A percentile compares a stretch with the other conserved stretches of the same genome.
Evolutionary conservation across 1,139 yeast species (phyloP).

Genomic region (Meyerozyma smithsonii): DNA sequence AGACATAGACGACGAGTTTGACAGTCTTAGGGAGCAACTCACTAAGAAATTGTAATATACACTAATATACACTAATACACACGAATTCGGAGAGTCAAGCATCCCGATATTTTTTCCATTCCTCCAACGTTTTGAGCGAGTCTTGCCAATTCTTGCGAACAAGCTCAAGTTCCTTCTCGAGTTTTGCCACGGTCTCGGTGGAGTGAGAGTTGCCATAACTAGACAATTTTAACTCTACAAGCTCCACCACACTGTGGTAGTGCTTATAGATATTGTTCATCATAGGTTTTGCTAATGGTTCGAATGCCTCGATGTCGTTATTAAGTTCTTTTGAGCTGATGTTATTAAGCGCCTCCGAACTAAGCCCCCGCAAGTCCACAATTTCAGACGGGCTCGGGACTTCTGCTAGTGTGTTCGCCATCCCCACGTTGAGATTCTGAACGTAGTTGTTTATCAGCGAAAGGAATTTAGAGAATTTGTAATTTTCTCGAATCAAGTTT

Average conservation of each 20-base stretch:
- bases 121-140: slow-evolving; percentile 43
- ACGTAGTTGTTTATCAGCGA: slow-evolving; percentile 28
- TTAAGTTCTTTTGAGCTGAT: slow-evolving; percentile 17
- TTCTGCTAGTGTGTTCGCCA: slow-evolving; percentile 11
- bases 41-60: slow-evolving; percentile 1
- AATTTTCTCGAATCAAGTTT: slow-evolving; percentile 36
- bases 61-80: slow-evolving; percentile 1
- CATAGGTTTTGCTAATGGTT: slow-evolving; percentile 31
- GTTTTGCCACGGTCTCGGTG: slow-evolving; percentile 17
- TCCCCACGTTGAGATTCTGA: slow-evolving; percentile 18
- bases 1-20: slow-evolving; percentile 30
- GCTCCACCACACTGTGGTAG: slow-evolving; percentile 22
- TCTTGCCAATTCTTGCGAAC: slow-evolving; percentile 40
- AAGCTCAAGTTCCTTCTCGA: slow-evolving; percentile 32
- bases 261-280: slow-evolving; percentile 17
- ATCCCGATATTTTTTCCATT: slow-evolving; percentile 30
- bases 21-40: slow-evolving; percentile 14
- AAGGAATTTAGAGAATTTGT: slow-evolving; percentile 31
- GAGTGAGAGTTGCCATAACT: slow-evolving; percentile 8
- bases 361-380: slow-evolving; percentile 20
- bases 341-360: slow-evolving; percentile 10
- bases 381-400: slow-evolving; percentile 33
- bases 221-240: slow-evolving; percentile 15
- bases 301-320: slow-evolving; percentile 37
- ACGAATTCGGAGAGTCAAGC: background rate